phyloP scores from a whole-genome alignment of 2,329 filamentous ascomycete species.

The Fusarium solani-melongenae region DNA sequence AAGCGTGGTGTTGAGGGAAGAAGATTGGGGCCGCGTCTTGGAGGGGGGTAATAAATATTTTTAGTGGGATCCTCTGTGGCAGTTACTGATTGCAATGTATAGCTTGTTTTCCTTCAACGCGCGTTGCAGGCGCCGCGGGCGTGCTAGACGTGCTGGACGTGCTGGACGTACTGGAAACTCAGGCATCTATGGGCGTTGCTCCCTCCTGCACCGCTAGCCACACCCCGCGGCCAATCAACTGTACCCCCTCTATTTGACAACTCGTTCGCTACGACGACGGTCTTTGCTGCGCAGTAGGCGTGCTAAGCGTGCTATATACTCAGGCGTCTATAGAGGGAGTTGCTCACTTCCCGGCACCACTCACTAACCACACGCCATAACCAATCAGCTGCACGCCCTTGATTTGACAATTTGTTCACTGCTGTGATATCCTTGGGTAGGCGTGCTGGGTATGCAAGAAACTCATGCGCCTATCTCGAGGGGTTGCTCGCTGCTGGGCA shows the following conservation, averaged over 20 bases:
- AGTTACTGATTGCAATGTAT: background rate
- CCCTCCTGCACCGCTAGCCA: background rate
- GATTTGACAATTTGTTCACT: background rate
- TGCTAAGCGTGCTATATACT: background rate
- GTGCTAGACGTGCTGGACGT: background rate
- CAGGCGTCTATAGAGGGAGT: background rate
- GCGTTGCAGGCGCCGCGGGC: background rate
- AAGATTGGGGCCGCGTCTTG: background rate
- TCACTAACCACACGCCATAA: background rate
- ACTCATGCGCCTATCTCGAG: background rate
- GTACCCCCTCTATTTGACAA: background rate
- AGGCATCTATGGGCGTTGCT: background rate
- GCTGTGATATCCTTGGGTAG: background rate
- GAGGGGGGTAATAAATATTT: background rate
- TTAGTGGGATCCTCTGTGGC: background rate
- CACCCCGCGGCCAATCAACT: background rate
- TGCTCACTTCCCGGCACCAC: background rate
- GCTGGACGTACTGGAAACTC: background rate
- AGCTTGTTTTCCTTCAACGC: background rate
- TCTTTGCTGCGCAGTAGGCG: background rate
- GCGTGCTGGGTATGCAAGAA: background rate
- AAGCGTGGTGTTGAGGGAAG: background rate
- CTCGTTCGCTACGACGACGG: background rate
- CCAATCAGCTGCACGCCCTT: background rate
- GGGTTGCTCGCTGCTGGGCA: background rate